phyloP scores from a whole-genome alignment of 2,329 filamentous ascomycete species.

The Stagonosporopsis cucurbitacearum region DNA sequence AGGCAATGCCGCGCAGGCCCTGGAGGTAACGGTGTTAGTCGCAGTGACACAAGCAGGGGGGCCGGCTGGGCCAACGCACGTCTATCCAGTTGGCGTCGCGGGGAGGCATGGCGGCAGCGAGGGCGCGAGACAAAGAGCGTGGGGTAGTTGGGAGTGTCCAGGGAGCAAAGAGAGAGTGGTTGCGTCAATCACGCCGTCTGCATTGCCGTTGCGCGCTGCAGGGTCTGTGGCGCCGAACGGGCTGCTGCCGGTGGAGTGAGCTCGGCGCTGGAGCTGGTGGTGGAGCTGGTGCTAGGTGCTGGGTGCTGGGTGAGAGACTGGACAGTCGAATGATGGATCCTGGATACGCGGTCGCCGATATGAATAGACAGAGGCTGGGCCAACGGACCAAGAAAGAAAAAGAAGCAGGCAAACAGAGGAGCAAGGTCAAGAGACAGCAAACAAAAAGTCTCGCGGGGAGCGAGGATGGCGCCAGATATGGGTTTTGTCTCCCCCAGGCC shows the following conservation, averaged over 20 bases:
- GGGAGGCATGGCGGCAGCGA: constrained; percentile 37
- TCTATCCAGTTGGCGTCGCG: constrained; percentile 51
- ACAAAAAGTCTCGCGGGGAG: background rate
- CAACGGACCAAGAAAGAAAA: background rate
- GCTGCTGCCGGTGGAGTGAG: constrained; percentile 3
- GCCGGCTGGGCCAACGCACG: constrained; percentile 25
- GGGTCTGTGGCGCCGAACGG: constrained; percentile 6
- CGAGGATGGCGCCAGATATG: constrained; percentile 18
- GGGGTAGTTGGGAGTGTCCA: constrained; percentile 18
- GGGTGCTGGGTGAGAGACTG: too few species aligned
- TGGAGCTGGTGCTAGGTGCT: too few species aligned
- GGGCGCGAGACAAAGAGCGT: constrained; percentile 10
- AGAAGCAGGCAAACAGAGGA: background rate
- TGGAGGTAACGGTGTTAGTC: constrained; percentile 35
- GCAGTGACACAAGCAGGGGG: constrained; percentile 18
- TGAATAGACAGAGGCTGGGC: background rate
- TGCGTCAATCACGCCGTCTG: constrained; percentile 11
- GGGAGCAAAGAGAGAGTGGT: constrained; percentile 12
- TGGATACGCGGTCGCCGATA: background rate
- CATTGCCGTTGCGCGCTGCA: constrained; percentile 15
- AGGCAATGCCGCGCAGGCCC: constrained; percentile 53
- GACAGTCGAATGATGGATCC: background rate
- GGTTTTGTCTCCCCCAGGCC: constrained; percentile 1
- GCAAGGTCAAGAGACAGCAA: background rate
- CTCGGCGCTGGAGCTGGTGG: too few species aligned